Evolutionary conservation across 257 asterid genomes (phyloP).

Genomic region (Sherardia arvensis): DNA sequence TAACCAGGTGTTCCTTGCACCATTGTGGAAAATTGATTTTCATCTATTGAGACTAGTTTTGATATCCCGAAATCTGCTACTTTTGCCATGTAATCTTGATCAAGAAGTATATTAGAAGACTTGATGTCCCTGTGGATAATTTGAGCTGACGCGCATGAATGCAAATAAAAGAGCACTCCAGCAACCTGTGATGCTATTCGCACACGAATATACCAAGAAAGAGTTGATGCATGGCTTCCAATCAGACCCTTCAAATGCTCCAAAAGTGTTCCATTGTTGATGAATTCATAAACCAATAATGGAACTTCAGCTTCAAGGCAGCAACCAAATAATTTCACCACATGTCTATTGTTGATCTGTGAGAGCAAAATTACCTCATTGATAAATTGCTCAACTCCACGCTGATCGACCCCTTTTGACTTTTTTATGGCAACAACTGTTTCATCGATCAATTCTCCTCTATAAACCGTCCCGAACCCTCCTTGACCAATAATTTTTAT

Average conservation of each 20-base stretch:
- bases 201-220: conserved; percentile 24
- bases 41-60: conserved; percentile 19
- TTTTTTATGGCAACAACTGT: conserved; percentile 5
- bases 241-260: conserved; percentile 17
- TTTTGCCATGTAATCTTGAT: conserved; percentile 17
- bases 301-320: conserved; percentile 27
- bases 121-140: conserved; percentile 34
- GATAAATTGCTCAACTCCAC: conserved; percentile 28
- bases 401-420: conserved; percentile 8
- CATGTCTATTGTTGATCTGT: conserved; percentile 22
- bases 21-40: conserved; percentile 13
- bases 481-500: conserved; percentile 9
- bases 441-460: conserved; percentile 8
- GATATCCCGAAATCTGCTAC: conserved; percentile 31
- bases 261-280: conserved; percentile 23
- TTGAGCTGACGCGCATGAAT: conserved; percentile 25
- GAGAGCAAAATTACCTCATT: conserved; percentile 31
- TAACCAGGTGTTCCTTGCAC: conserved; percentile 35
- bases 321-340: conserved; percentile 31
- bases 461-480: conserved; percentile 14
- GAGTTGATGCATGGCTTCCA: neutral
- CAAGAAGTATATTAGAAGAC: conserved; percentile 27
- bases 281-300: conserved; percentile 28
- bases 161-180: conserved; percentile 24
- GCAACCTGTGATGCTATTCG: conserved; percentile 28